Conservation (phyloP, 148 eudicot species). For the Cornus florida region DNA sequence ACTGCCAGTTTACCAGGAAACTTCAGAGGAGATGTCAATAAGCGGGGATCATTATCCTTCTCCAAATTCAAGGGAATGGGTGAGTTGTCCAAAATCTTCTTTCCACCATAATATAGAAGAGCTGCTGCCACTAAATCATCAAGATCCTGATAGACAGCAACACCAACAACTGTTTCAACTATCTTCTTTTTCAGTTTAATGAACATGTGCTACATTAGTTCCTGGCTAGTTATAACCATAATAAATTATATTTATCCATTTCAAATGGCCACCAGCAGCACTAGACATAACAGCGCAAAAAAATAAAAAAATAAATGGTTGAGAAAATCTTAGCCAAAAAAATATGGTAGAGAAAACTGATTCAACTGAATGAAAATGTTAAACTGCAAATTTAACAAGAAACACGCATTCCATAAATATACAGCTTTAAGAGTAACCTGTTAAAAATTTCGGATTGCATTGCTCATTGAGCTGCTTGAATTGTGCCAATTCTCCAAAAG, state of each 20-base stretch:
- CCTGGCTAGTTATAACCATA: not conserved
- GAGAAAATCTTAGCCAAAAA: not conserved
- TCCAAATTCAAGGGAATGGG: constrained; percentile 83
- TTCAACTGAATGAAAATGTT: not conserved
- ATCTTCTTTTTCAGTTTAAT: not conserved
- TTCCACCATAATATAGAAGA: constrained; percentile 67
- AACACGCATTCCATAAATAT: not conserved
- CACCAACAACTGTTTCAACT: not conserved
- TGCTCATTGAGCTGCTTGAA: not conserved
- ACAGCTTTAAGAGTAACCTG: not conserved
- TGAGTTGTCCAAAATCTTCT: constrained; percentile 58
- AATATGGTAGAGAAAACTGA: not conserved
- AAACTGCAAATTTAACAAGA: not conserved
- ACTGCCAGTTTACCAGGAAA: constrained; percentile 95
- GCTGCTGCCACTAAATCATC: constrained; percentile 93
- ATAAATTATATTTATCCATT: not conserved
- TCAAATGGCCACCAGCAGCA: not conserved
- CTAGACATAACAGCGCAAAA: constrained; percentile 1
- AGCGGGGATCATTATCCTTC: constrained; percentile 87
- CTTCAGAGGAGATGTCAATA: constrained; percentile 83
- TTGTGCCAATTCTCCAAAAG: not conserved
- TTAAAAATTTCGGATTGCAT: not conserved
- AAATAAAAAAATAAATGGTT: not conserved
- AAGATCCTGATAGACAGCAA: constrained; percentile 55
- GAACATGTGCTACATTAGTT: not conserved